Conservation (phyloP, 225 moss, liverwort and hornwort genomes). For the Antitrichia curtipendula region DNA sequence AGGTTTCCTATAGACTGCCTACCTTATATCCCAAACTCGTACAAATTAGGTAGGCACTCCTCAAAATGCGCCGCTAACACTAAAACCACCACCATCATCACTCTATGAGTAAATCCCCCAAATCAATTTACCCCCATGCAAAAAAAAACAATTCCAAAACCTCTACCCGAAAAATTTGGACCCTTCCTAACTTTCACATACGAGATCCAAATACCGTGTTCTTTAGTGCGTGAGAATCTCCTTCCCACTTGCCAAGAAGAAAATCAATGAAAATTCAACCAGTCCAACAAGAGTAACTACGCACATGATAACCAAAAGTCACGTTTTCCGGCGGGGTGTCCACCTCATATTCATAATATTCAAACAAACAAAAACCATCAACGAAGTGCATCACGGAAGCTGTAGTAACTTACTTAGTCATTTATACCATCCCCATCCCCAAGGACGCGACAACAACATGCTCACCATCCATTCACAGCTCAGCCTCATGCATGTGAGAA, state of each 20-base stretch:
- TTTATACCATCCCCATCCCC: too few relatives aligned
- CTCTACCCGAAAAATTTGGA: neutral
- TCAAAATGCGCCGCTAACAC: fast-evolving
- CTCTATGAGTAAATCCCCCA: neutral
- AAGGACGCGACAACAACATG: too few relatives aligned
- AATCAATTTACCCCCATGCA: neutral
- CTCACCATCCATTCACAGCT: too few relatives aligned
- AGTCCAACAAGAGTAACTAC: too few relatives aligned
- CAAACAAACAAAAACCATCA: too few relatives aligned
- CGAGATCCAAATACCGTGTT: fast-evolving
- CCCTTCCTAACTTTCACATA: neutral
- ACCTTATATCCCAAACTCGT: neutral
- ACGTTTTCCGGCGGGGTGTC: fast-evolving
- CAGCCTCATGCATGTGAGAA: too few relatives aligned
- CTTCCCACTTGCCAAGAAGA: neutral
- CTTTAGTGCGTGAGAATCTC: fast-evolving
- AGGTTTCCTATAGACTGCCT: fast-evolving
- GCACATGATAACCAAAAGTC: too few relatives aligned
- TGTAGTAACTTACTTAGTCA: too few relatives aligned
- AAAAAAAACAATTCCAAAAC: fast-evolving
- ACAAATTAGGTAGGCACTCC: fast-evolving
- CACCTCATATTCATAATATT: too few relatives aligned
- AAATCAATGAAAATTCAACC: neutral
- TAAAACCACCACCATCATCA: neutral
- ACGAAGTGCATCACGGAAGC: too few relatives aligned